Base-by-base conservation (phyloP, 2,329 filamentous ascomycete genomes). In the Tolypocladium nubicola region DNA sequence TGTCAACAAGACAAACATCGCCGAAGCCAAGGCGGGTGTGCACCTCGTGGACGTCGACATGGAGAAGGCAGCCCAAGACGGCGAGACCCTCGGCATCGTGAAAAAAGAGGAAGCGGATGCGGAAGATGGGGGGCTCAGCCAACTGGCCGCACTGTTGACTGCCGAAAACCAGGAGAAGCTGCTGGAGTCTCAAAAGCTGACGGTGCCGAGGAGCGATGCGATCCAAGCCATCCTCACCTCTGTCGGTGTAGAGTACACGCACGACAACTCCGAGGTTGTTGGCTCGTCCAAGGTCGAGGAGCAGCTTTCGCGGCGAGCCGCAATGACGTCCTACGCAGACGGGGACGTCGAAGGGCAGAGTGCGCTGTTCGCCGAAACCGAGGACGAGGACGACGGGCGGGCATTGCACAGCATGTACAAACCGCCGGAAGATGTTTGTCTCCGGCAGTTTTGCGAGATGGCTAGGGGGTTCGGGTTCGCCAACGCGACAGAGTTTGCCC, bases 1-100 rank as follows among this genome's bases (percentile, higher is more conserved):
- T 63, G 90, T 99, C 65, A 96, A 97, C 76, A 96, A 97, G 72
- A 97, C 94, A 35, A 99, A 99, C 66, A 86, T 99, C 55, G 94
- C 94, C 4, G 94, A 99, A 74, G 90, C 90, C 47, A 89, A 87
- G 67, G 90, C 88, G 0, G 93, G 91, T 0, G 88, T 97, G 11
- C 81, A 83, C 35, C 84, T 97, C 37, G 79, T 86, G n/a, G 86
- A 89, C 56, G 80, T 96, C 21, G 84, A 95, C 59, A 78, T 89
- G 64, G 81, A 87, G 19, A 77, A 84, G 60, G 80, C 79, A 0
- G 76, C 76, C 7, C 76, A 81, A 50, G 79, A 84, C 16, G 79
- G 81, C 2, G 78, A 81, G 21, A 68, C 71, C 11, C 61, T 77
- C 2, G 67, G 61, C 7, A 55, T 67, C 3, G 65, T 79, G 55